Percentiles rank a stretch among this genome's conserved stretches.
Conservation (phyloP, 1,284 basidiomycete genomes). For the Boletus mariae region DNA sequence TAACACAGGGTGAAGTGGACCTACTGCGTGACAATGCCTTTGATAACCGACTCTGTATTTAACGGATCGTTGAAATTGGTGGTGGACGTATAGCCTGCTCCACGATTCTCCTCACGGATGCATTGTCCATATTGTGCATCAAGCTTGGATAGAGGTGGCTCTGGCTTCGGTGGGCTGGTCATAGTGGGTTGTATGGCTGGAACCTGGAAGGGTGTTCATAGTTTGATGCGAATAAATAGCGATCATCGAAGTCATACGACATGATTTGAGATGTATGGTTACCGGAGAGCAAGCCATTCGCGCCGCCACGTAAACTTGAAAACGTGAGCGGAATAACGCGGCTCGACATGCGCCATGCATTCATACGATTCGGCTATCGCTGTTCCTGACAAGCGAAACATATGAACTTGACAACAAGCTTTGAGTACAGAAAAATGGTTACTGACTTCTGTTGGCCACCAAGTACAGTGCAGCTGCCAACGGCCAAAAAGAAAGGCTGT, state of each 20-base stretch:
- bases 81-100: neutral
- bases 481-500: too few species aligned
- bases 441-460: too few species aligned
- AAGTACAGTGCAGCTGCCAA: too few species aligned
- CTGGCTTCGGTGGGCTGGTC: neutral
- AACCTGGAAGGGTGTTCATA: neutral
- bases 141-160: neutral
- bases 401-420: neutral
- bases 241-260: neutral
- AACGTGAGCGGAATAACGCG: neutral
- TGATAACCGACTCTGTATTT: slow-evolving; percentile 7
- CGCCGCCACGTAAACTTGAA: neutral
- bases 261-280: neutral
- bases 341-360: neutral
- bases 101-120: neutral
- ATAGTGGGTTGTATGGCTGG: neutral
- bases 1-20: neutral
- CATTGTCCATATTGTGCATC: neutral
- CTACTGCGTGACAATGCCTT: slow-evolving; percentile 12
- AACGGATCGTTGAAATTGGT: neutral
- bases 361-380: neutral
- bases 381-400: neutral
- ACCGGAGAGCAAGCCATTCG: neutral
- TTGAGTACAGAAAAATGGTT: too few species aligned
- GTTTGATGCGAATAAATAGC: neutral